These are phyloP conservation scores for Marasmius fiardii DNA, from an alignment of 1,284 basidiomycete genomes.

Conservation along the genomic window DNA sequence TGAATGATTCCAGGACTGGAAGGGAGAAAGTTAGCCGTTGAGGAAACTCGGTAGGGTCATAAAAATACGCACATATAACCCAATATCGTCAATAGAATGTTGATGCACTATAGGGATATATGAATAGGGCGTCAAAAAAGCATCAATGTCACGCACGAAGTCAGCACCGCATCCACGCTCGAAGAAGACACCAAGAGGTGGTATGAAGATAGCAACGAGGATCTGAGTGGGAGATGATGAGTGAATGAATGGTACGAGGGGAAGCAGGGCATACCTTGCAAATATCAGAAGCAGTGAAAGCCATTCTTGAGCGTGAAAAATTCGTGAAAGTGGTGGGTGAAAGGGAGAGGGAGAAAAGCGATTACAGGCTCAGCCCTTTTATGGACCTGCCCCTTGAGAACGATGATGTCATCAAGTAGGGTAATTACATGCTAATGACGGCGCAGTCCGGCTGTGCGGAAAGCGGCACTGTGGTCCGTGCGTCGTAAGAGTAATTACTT, in stretches of 20 bases:
- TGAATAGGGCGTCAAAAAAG: neutral
- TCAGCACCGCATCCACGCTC: constrained; percentile 74
- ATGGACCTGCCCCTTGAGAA: neutral
- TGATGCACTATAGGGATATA: constrained; percentile 47
- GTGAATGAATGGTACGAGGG: neutral
- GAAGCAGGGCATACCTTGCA: constrained; percentile 50
- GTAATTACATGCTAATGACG: too few species aligned
- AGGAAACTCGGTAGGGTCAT: neutral
- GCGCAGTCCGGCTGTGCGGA: too few species aligned
- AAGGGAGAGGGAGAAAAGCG: constrained; percentile 11
- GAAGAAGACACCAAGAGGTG: constrained; percentile 77
- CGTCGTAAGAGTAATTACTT: neutral
- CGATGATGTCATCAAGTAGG: neutral
- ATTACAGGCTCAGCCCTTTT: neutral
- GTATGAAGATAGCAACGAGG: constrained; percentile 69
- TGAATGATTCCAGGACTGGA: constrained; percentile 73
- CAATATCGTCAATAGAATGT: constrained; percentile 66
- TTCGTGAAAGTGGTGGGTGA: constrained; percentile 8
- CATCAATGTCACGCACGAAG: constrained; percentile 40
- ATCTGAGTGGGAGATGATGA: constrained; percentile 27
- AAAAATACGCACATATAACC: constrained; percentile 60
- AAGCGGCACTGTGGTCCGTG: too few species aligned
- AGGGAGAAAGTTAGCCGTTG: constrained; percentile 11
- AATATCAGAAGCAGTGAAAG: constrained; percentile 70
- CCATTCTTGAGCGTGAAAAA: constrained; percentile 40